Percentiles rank a stretch among this genome's conserved stretches.
Conservation (phyloP, 1,284 basidiomycete species). For the Leccinum variabile region DNA sequence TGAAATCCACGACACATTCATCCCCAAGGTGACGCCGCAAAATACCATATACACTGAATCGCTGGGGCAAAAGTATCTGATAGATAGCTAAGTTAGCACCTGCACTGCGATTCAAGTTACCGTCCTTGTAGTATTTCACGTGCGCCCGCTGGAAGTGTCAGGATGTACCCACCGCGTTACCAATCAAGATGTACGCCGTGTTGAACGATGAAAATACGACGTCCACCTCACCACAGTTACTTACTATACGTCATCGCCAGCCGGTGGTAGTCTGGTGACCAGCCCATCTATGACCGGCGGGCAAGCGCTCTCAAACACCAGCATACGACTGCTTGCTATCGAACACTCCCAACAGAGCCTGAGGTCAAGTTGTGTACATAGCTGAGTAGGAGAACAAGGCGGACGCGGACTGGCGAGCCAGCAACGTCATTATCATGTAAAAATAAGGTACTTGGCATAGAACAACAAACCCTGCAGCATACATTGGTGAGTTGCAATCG, state of each 20-base stretch:
- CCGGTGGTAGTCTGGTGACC: background rate
- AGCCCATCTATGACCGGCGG: background rate
- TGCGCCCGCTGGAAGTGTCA: background rate
- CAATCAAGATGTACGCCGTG: background rate
- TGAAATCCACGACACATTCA: too few relatives aligned
- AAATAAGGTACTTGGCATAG: background rate
- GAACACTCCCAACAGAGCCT: background rate
- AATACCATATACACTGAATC: too few relatives aligned
- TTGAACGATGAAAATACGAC: background rate
- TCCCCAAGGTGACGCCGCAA: too few relatives aligned
- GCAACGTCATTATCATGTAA: background rate
- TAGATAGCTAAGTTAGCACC: too few relatives aligned
- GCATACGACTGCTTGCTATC: too few relatives aligned
- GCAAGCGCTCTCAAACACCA: background rate
- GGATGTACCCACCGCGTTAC: too few relatives aligned
- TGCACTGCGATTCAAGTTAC: too few relatives aligned
- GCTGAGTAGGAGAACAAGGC: background rate
- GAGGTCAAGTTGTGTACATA: too few relatives aligned
- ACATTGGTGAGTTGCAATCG: background rate
- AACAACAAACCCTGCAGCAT: background rate
- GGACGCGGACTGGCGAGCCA: background rate
- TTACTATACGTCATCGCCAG: background rate
- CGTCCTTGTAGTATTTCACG: conserved; percentile 9
- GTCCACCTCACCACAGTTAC: background rate
- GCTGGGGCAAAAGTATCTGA: too few relatives aligned